These are phyloP conservation scores for Thermomyces lanuginosus DNA, from an alignment of 2,329 filamentous ascomycete species.

Conservation along the genomic window DNA sequence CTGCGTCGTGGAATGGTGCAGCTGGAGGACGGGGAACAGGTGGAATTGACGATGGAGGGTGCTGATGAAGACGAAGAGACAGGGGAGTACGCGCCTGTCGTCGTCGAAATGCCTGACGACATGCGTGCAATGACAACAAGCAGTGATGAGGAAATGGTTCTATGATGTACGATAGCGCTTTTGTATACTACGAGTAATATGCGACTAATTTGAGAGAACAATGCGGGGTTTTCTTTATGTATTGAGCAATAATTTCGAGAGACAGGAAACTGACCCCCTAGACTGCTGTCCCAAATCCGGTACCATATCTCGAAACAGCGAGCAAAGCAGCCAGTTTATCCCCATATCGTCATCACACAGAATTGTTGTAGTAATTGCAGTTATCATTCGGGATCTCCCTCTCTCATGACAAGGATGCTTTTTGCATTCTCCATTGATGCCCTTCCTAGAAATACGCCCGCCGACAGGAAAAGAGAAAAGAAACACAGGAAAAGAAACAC, in stretches of 20 bases:
- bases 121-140: too few species aligned
- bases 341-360: too few species aligned
- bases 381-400: conserved; percentile 10
- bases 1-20: conserved; percentile 42
- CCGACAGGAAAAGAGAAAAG: conserved; percentile 4
- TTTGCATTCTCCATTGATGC: conserved; percentile 7
- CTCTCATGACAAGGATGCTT: conserved; percentile 6
- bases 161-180: too few species aligned
- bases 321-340: too few species aligned
- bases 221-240: too few species aligned
- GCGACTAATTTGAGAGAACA: too few species aligned
- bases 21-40: conserved; percentile 46
- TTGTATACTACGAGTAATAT: too few species aligned
- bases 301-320: too few species aligned
- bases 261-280: too few species aligned
- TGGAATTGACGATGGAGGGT: conserved; percentile 41
- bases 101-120: conserved; percentile 43
- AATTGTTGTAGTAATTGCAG: too few species aligned
- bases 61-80: conserved; percentile 46
- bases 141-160: neutral
- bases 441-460: conserved; percentile 5
- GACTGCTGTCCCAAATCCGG: too few species aligned
- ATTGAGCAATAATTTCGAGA: too few species aligned
- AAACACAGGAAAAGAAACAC: conserved; percentile 5
- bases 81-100: conserved; percentile 46